A percentile compares a stretch with the other conserved stretches of the same genome.
phyloP scores from a whole-genome alignment of 805 yeast species.

The Hanseniaspora mollemarum region DNA sequence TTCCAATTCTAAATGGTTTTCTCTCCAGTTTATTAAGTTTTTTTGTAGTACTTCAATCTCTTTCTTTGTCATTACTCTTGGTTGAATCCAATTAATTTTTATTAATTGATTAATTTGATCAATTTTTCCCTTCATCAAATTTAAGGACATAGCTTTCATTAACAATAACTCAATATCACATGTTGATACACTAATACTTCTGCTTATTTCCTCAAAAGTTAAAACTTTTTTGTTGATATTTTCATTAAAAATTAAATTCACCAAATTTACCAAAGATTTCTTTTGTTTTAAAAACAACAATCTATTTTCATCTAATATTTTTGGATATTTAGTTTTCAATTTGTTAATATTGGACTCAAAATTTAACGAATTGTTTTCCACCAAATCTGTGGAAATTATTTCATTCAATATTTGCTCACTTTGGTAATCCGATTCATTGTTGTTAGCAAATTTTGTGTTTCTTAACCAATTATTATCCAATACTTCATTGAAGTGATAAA shows the following conservation, averaged over 20 bases:
- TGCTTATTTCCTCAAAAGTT: conserved; percentile 60
- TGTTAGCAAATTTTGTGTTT: conserved; percentile 37
- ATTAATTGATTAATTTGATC: conserved; percentile 75
- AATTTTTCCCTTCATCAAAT: conserved; percentile 75
- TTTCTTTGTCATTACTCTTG: conserved; percentile 71
- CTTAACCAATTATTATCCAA: conserved; percentile 56
- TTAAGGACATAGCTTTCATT: conserved; percentile 80
- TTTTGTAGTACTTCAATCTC: conserved; percentile 70
- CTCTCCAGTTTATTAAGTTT: conserved; percentile 68
- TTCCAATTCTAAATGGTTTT: conserved; percentile 53
- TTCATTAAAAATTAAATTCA: conserved; percentile 76
- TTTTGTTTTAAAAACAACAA: conserved; percentile 67
- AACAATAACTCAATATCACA: conserved; percentile 76
- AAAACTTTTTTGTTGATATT: conserved; percentile 52
- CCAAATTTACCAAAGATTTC: conserved; percentile 80
- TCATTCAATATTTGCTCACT: conserved; percentile 56
- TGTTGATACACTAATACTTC: conserved; percentile 50
- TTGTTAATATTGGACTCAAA: conserved; percentile 41
- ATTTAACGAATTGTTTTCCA: conserved; percentile 46
- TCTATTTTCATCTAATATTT: background rate
- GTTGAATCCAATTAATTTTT: conserved; percentile 88
- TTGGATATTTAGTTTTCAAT: conserved; percentile 39
- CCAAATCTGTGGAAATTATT: conserved; percentile 60
- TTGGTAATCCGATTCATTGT: conserved; percentile 40
- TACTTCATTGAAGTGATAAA: conserved; percentile 92